Evolutionary conservation across 2,329 filamentous ascomycete species (phyloP).

Genomic region (Ophiostoma ulmi): DNA sequence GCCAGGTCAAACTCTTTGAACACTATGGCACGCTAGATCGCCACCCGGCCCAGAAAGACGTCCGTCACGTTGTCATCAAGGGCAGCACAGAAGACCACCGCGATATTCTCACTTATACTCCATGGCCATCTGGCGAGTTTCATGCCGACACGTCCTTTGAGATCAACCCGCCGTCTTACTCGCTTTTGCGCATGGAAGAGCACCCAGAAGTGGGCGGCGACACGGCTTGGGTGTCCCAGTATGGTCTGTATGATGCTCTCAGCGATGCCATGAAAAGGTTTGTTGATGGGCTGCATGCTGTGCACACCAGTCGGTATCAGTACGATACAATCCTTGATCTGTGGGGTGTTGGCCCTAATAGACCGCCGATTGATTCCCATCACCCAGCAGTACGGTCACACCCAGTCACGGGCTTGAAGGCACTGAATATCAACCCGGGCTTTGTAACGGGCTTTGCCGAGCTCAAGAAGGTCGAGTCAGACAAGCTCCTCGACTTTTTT

Average conservation of each 20-base stretch:
- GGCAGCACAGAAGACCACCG: constrained; percentile 44
- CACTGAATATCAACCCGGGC: neutral
- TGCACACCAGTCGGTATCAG: constrained; percentile 44
- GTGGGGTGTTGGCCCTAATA: constrained; percentile 39
- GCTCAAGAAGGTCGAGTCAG: constrained; percentile 45
- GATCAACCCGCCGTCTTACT: constrained; percentile 48
- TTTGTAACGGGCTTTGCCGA: constrained; percentile 41
- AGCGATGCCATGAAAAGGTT: constrained; percentile 41
- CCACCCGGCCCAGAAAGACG: constrained; percentile 44
- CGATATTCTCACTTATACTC: constrained; percentile 42
- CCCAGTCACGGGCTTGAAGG: neutral
- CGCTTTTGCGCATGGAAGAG: constrained; percentile 48
- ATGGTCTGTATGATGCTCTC: constrained; percentile 43
- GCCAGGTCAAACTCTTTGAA: constrained; percentile 43
- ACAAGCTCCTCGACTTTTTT: constrained; percentile 45
- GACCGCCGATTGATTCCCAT: constrained; percentile 44
- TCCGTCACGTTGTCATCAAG: constrained; percentile 41
- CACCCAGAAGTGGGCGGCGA: constrained; percentile 45
- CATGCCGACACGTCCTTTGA: constrained; percentile 49
- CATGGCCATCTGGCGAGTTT: constrained; percentile 44
- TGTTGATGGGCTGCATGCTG: constrained; percentile 41
- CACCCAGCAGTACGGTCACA: constrained; percentile 25
- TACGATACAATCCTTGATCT: constrained; percentile 46
- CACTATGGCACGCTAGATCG: constrained; percentile 46
- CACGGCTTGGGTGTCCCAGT: constrained; percentile 45